These are phyloP conservation scores for Scedosporium dehoogii DNA, from an alignment of 2,329 filamentous ascomycete genomes.

Conservation along the genomic window DNA sequence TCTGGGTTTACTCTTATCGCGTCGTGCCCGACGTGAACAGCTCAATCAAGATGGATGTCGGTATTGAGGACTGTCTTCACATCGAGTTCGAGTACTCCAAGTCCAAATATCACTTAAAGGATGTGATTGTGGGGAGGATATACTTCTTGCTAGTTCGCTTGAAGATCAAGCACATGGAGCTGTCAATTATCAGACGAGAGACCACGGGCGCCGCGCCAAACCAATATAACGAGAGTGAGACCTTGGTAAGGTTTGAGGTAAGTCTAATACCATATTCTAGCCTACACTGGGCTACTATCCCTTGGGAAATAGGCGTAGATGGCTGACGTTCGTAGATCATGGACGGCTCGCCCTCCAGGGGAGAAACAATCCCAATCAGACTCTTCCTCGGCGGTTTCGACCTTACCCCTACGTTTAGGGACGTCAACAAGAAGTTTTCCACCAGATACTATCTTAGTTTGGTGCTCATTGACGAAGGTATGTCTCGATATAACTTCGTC, in stretches of 20 bases:
- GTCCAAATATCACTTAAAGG: conserved; percentile 97
- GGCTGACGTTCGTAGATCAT: conserved; percentile 57
- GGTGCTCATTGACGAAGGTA: conserved; percentile 90
- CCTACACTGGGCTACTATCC: background rate
- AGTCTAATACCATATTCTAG: conserved; percentile 9
- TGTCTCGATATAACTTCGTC: conserved; percentile 14
- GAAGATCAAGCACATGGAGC: conserved; percentile 99
- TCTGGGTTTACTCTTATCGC: conserved; percentile 98
- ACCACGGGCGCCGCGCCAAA: conserved; percentile 95
- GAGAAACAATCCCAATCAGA: conserved; percentile 89
- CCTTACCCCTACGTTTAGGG: conserved; percentile 92
- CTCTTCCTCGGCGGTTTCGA: conserved; percentile 97
- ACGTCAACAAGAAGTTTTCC: conserved; percentile 99
- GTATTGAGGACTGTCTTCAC: conserved; percentile 97
- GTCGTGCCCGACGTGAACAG: conserved; percentile 97
- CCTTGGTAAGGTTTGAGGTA: conserved; percentile 90
- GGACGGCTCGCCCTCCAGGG: conserved; percentile 96
- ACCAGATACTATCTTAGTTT: conserved; percentile 95
- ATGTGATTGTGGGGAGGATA: conserved; percentile 96
- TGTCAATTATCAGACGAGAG: conserved; percentile 93
- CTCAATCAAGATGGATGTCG: conserved; percentile 99
- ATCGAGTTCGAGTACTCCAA: conserved; percentile 99
- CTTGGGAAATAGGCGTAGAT: background rate
- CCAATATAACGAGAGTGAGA: conserved; percentile 99
- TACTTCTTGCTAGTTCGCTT: conserved; percentile 94